These are phyloP conservation scores for Eucalyptus pauciflora DNA, from an alignment of 345 rosid genomes.

Conservation along the genomic window DNA sequence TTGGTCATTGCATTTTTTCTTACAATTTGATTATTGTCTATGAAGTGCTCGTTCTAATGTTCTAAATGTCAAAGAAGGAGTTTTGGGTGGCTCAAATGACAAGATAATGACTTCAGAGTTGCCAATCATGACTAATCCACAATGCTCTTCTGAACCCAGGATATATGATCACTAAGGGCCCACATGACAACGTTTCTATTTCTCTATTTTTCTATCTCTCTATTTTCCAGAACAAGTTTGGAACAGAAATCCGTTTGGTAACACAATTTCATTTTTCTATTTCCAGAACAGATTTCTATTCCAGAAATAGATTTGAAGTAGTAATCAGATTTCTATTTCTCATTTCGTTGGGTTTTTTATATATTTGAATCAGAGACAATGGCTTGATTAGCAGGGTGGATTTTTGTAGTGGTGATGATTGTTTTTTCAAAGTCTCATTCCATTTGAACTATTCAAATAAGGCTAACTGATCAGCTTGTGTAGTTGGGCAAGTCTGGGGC, in stretches of 20 bases:
- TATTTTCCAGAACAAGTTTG: rapidly evolving
- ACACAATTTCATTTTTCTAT: too few species aligned
- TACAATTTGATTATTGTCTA: not conserved
- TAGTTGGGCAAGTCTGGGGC: too few species aligned
- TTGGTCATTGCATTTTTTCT: not conserved
- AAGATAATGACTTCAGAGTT: not conserved
- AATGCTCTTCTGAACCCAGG: not conserved
- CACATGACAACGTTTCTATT: too few species aligned
- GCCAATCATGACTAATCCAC: not conserved
- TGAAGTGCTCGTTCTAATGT: not conserved
- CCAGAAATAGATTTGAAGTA: too few species aligned
- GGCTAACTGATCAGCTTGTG: too few species aligned
- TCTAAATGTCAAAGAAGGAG: not conserved
- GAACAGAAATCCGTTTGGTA: rapidly evolving
- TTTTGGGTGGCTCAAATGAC: not conserved
- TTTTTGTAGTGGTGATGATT: not conserved
- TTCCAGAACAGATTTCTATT: too few species aligned
- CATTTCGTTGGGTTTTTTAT: not conserved
- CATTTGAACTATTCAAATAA: not conserved
- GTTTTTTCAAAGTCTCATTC: not conserved
- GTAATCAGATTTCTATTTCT: too few species aligned
- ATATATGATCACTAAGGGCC: not conserved
- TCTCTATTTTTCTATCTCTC: too few species aligned
- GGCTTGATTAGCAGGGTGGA: not conserved
- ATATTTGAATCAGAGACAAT: not conserved